These are phyloP conservation scores for Corniculantispora saksenae DNA, from an alignment of 2,329 filamentous ascomycete species.

Conservation along the genomic window DNA sequence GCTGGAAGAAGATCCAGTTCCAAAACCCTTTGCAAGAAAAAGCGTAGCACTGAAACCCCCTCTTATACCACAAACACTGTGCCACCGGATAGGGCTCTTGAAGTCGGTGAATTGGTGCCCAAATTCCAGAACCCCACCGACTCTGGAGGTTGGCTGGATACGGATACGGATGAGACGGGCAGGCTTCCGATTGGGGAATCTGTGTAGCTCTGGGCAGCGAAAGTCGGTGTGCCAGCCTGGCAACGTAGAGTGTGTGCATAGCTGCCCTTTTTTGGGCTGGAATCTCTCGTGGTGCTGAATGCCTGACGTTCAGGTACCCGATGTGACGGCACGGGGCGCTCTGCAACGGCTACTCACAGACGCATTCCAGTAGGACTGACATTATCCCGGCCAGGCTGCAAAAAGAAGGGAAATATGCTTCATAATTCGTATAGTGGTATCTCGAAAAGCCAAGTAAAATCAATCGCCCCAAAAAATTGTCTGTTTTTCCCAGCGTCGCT, in stretches of 20 bases:
- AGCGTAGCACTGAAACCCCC: neutral
- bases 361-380: too few species aligned
- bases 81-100: too few species aligned
- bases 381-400: too few species aligned
- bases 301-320: constrained; percentile 8
- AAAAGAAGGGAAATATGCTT: neutral
- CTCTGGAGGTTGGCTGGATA: too few species aligned
- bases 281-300: neutral
- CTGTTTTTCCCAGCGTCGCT: too few species aligned
- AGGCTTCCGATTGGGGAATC: neutral
- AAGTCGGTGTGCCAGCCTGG: constrained; percentile 16
- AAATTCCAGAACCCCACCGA: neutral
- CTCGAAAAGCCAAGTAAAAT: neutral
- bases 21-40: neutral
- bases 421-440: neutral
- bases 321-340: neutral
- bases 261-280: neutral
- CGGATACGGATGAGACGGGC: neutral
- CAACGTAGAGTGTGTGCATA: neutral
- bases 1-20: neutral
- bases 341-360: too few species aligned
- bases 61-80: neutral
- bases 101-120: constrained; percentile 16
- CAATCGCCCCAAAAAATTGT: too few species aligned
- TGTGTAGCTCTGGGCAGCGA: neutral